These are phyloP conservation scores for Raffaelea ambrosiae DNA, from an alignment of 2,329 filamentous ascomycete species.

Conservation along the genomic window DNA sequence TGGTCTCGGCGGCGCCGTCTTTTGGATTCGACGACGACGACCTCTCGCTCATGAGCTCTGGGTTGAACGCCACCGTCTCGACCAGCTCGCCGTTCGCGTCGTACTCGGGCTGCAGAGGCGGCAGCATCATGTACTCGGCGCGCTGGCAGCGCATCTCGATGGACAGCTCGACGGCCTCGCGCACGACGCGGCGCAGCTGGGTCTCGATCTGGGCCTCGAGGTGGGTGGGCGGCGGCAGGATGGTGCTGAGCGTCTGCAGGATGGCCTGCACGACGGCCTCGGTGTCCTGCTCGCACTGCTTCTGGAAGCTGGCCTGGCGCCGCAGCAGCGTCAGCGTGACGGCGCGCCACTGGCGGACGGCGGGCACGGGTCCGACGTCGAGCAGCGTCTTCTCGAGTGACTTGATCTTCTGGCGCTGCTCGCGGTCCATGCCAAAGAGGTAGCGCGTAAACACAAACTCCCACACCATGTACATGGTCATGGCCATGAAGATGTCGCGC, in stretches of 20 bases:
- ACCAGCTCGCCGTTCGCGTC: slow-evolving; percentile 85
- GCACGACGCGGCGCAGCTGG: slow-evolving; percentile 80
- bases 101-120: slow-evolving; percentile 88
- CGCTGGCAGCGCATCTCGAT: slow-evolving; percentile 97
- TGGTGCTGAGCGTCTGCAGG: slow-evolving; percentile 70
- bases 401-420: slow-evolving; percentile 96
- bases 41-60: slow-evolving; percentile 88
- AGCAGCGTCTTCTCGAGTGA: slow-evolving; percentile 82
- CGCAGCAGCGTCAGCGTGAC: slow-evolving; percentile 87
- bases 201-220: slow-evolving; percentile 73
- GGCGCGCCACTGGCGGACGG: slow-evolving; percentile 96
- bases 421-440: slow-evolving; percentile 95
- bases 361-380: slow-evolving; percentile 77
- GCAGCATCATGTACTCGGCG: slow-evolving; percentile 97
- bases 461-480: slow-evolving; percentile 99
- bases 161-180: slow-evolving; percentile 79
- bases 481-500: slow-evolving; percentile 94
- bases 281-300: slow-evolving; percentile 80
- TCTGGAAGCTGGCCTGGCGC: slow-evolving; percentile 67
- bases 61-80: slow-evolving; percentile 85
- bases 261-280: slow-evolving; percentile 93
- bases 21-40: slow-evolving; percentile 41
- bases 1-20: neutral
- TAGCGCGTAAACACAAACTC: slow-evolving; percentile 98
- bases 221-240: slow-evolving; percentile 79